A percentile compares a stretch with the other conserved stretches of the same genome.
Conservation (phyloP, 306 rosid species). For the Casuarina equisetifolia region DNA sequence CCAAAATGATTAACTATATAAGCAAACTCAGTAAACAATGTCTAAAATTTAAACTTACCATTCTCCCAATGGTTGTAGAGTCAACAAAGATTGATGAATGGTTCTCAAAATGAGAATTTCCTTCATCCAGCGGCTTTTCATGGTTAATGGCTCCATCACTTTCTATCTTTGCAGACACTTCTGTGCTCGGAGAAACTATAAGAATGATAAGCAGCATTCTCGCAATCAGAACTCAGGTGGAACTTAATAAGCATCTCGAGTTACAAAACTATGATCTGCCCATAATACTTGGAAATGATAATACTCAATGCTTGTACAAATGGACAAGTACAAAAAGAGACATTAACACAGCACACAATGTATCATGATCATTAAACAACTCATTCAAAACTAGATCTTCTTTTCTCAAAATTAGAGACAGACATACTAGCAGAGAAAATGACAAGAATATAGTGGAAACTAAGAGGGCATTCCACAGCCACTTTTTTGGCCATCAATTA, state of each 20-base stretch:
- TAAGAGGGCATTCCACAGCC: background rate
- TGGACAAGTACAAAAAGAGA: background rate
- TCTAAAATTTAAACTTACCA: conserved; percentile 42
- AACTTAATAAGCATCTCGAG: conserved; percentile 11
- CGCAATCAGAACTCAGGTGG: conserved; percentile 12
- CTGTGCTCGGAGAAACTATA: conserved; percentile 54
- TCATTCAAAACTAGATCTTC: background rate
- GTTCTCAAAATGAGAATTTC: conserved; percentile 38
- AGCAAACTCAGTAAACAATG: background rate
- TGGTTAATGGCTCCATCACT: conserved; percentile 44
- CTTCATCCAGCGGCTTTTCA: conserved; percentile 40
- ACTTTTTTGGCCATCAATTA: background rate
- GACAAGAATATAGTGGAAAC: background rate
- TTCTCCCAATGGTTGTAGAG: conserved; percentile 41
- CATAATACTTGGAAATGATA: conserved; percentile 10
- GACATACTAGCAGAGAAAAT: background rate
- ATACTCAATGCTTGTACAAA: conserved; percentile 9
- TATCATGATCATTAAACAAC: background rate
- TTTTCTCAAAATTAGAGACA: background rate
- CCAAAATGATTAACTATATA: conserved; percentile 1
- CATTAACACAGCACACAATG: background rate
- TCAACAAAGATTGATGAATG: conserved; percentile 44
- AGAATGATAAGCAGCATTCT: conserved; percentile 35
- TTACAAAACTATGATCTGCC: conserved; percentile 15
- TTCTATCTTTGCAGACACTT: conserved; percentile 35